Evolutionary conservation across 108 stramenopile species (phyloP), one percentile per base, ranked within the genome.

Genomic region (Nitzschia sp.): DNA sequence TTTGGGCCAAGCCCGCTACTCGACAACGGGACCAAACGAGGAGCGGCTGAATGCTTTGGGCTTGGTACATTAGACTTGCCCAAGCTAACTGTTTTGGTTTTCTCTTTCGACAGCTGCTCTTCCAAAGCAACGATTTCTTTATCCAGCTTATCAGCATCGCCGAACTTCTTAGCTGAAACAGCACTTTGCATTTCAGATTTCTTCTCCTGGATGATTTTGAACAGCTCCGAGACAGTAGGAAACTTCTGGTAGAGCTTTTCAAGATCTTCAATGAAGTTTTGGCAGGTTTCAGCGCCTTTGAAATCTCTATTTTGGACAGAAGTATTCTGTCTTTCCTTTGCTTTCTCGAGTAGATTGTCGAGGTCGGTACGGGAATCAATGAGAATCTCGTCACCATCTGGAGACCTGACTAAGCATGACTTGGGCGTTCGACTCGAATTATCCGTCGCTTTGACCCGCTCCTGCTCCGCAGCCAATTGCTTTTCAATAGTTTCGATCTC

Each of bases 91-190:
- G 46, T 17, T 48, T 48, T 65, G n/a, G 12, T 48, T 42, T 71
- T 59, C 65, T 90, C 92, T 26, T 71, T 57, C 24, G 63, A 41
- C 37, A 88, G 57, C 53, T 83, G 79, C 22, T 59, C 41, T 63
- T 90, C 86, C 6, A 89, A 69, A 0, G 25, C 9, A 57, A 70
- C 75, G 21, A 90, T 78, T 41, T 72, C 59, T 37, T 71, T 53
- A 39, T 93, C 76, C 17, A 90, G 60, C 17, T 60, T 40, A 37
- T 86, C 89, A 0, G 92, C 92, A 15, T 76, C 76, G 20, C 69
- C 76, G 58, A 93, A 93, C 43, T 81, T 57, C 73, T 90, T 93
- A 29, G 65, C 81, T 38, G 67, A 11, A 26, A 93, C 82, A 10
- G 89, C 87, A 39, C 52, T 57, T 11, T 88, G 68, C 80, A 93